These are phyloP conservation scores for Moesziomyces globuligerus DNA, from an alignment of 1,284 basidiomycete genomes.

Conservation along the genomic window DNA sequence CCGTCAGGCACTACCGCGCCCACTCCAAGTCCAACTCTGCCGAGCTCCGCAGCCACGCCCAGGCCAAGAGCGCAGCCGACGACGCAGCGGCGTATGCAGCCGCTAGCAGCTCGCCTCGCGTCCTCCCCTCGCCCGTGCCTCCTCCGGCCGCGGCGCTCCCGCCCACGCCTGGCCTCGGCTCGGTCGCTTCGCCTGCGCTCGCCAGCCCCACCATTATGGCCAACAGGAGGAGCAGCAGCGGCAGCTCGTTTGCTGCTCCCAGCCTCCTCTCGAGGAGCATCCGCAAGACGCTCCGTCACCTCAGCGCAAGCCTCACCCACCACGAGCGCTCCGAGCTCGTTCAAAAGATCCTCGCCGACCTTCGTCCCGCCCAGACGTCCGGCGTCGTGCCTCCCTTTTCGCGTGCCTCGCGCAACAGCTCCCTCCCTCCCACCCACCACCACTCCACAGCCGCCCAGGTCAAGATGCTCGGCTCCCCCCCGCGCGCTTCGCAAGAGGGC, in stretches of 20 bases:
- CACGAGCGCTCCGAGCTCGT: conserved; percentile 22
- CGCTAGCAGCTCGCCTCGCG: conserved; percentile 4
- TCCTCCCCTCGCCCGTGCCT: conserved; percentile 31
- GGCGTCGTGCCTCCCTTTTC: conserved; percentile 2
- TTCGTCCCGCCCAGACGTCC: conserved; percentile 9
- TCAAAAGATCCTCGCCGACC: conserved; percentile 17
- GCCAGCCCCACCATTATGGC: background rate
- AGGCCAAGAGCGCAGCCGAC: background rate
- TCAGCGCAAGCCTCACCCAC: conserved; percentile 13
- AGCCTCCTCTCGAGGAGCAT: conserved; percentile 11
- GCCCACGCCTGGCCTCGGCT: conserved; percentile 11
- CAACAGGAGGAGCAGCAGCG: background rate
- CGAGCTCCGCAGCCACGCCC: conserved; percentile 4
- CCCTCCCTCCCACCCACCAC: background rate
- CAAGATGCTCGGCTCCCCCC: background rate
- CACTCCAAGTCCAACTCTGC: conserved; percentile 15
- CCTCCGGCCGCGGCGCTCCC: conserved; percentile 30
- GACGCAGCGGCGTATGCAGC: background rate
- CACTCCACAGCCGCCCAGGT: background rate
- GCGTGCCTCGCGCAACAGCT: background rate
- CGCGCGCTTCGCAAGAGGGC: background rate
- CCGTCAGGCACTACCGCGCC: conserved; percentile 17
- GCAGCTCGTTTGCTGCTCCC: conserved; percentile 3
- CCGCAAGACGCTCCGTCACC: conserved; percentile 10
- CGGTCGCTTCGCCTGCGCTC: conserved; percentile 1